Evolutionary conservation across 768 basidiomycete species (phyloP), one percentile per base, ranked within the genome.

Genomic region (Terana coerulea): DNA sequence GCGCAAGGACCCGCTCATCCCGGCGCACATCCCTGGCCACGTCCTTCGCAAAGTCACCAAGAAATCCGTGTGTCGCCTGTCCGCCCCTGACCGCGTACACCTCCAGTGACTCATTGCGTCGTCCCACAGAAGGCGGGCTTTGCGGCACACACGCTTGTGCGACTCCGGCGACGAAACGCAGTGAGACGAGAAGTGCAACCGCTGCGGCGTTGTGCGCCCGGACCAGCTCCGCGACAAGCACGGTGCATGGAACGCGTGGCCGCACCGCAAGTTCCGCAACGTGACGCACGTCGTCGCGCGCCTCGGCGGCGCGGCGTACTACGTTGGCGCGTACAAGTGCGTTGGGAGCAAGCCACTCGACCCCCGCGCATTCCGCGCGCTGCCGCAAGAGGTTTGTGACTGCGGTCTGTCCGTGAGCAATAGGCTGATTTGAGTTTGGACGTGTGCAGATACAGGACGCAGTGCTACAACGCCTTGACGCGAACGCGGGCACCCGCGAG

Each of bases 241-340:
- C 45, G 45, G 45, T 12, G 10, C 30, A 9, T 46, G 45, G 45
- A 31, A 31, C 17, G 34, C 45, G 31, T 33, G 34, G 29, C 45
- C 34, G 17, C 28, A 33, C 8, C 45, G 45, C n/a, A n/a, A 29
- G 12, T 33, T 33, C n/a, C 45, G 45, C 1, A 46, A 21, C 45
- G 45, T 46, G 30, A n/a, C n/a, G n/a, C 28, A 46, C 28, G 30
- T 46, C 45, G 29, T 46, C 45, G 15, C 45, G 29, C 28, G 21
- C n/a, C 3, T 33, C 30, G 31, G 22, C 29, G 45, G 45, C 5
- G 30, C 30, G 30, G 31, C 30, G 45, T 46, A 46, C 45, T 46
- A 46, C 45, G 30, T 46, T 33, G 45, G 45, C 2, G 22, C 45
- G 45, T 46, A 46, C 31, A 29, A 46, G 31, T 46, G 45, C 22